Percentiles rank a stretch among this genome's conserved stretches.
Evolutionary conservation across 805 yeast genomes (phyloP).

Genomic region (Cephaloascus albidus): DNA sequence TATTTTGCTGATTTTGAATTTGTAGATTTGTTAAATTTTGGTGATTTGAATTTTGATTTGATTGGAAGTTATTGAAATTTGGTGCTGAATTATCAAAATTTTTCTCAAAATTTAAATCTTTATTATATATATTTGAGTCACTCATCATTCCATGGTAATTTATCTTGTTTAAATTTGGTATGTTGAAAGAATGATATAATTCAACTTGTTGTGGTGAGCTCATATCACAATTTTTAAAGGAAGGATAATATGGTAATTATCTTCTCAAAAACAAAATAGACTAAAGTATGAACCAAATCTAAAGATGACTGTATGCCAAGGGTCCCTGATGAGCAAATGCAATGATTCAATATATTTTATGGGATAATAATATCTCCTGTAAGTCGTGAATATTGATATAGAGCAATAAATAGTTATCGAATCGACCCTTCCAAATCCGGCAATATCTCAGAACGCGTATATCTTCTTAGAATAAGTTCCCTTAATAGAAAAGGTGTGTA

Average conservation of each 20-base stretch:
- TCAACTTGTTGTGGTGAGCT: conserved; percentile 1
- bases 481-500: too few relatives aligned
- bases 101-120: background rate
- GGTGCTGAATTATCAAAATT: background rate
- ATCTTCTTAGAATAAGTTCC: too few relatives aligned
- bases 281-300: background rate
- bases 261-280: too few relatives aligned
- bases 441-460: background rate
- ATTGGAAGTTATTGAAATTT: background rate
- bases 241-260: background rate
- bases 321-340: background rate
- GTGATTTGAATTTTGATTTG: background rate
- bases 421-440: background rate
- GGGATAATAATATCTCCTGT: background rate
- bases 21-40: too few relatives aligned
- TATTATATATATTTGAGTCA: background rate
- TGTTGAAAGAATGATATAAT: background rate
- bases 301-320: background rate
- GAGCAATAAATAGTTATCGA: background rate
- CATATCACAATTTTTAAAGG: background rate
- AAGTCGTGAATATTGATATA: too few relatives aligned
- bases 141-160: background rate
- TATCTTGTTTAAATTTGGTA: background rate
- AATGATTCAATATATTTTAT: background rate
- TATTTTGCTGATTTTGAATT: background rate